Conservation (phyloP, 1,139 yeast species). For the Candida pseudoviswanathii region DNA sequence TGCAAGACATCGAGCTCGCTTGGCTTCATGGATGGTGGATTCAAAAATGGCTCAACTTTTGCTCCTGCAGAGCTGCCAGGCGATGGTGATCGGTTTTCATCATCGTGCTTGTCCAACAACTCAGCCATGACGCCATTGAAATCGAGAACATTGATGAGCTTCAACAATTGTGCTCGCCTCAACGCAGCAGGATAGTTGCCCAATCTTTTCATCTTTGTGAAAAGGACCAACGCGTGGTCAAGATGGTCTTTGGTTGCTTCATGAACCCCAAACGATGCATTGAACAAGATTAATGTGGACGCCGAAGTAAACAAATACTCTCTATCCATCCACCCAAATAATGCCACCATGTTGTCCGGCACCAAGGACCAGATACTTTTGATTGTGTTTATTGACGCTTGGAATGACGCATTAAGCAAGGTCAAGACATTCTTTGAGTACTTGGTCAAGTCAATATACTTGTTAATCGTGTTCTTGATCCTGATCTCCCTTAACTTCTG, state of each 20-base stretch:
- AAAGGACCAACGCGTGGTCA: conserved; percentile 70
- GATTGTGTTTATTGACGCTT: conserved; percentile 80
- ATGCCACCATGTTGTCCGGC: conserved; percentile 77
- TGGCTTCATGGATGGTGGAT: conserved; percentile 12
- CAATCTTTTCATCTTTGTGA: conserved; percentile 71
- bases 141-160: conserved; percentile 64
- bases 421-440: conserved; percentile 71
- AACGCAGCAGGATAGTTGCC: conserved; percentile 81
- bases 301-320: conserved; percentile 83
- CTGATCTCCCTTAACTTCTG: conserved; percentile 61
- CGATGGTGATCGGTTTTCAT: conserved; percentile 26
- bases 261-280: conserved; percentile 82
- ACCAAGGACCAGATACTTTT: conserved; percentile 72
- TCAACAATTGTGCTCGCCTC: conserved; percentile 70
- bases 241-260: conserved; percentile 72
- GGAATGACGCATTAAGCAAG: conserved; percentile 76
- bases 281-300: conserved; percentile 72
- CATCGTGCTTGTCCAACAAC: conserved; percentile 59
- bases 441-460: conserved; percentile 66
- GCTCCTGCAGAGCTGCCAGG: neutral
- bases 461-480: conserved; percentile 41
- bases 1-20: conserved; percentile 26
- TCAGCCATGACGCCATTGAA: conserved; percentile 66
- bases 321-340: conserved; percentile 88
- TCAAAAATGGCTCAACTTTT: conserved; percentile 6